Base-by-base conservation (phyloP, 225 moss, liverwort and hornwort species). In the Physcomitrium patens region DNA sequence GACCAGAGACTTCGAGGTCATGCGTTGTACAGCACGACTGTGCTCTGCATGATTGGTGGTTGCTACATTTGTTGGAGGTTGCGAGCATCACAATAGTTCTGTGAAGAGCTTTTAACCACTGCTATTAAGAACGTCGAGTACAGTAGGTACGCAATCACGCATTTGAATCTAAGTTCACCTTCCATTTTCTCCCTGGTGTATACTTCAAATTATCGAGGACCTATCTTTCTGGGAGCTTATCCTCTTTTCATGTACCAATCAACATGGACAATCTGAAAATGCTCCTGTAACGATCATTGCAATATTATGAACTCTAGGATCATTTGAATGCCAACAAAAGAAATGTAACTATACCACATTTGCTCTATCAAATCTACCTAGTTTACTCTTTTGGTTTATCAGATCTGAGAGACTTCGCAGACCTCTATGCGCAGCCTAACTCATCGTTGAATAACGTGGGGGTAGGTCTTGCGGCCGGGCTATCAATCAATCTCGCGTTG, bases 381-480 rank as follows among this genome's bases (percentile, higher is more conserved):
- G 46, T 9, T 68, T 37, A 17, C 46, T 10, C 28, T 45, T 76
- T 60, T 71, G 41, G 1, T 10, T 15, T 9, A 10, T 60, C 57
- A 22, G 43, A 54, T 31, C 46, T 54, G 31, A 42, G 43, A 9
- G 22, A 27, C 63, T 41, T 42, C 16, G 71, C 11, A 57, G 20
- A 20, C 16, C 52, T 43, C 15, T 55, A 28, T 9, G 52, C 11
- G 31, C 14, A 9, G 8, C n/a, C 12, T 7, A 16, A 43, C 12
- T 53, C 60, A 53, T n/a, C 14, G n/a, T 74, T 73, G 47, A 55
- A 63, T 70, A 60, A 49, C 43, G 62, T 75, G 54, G 78, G 61
- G 71, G 49, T 28, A 63, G 26, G 62, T 68, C 55, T 1, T 15
- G 67, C 15, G 31, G 7, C 5, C 31, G 31, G 31, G 31, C 31